These are phyloP conservation scores for Noccaea bulbosa DNA, from an alignment of 345 rosid species.

Conservation along the genomic window DNA sequence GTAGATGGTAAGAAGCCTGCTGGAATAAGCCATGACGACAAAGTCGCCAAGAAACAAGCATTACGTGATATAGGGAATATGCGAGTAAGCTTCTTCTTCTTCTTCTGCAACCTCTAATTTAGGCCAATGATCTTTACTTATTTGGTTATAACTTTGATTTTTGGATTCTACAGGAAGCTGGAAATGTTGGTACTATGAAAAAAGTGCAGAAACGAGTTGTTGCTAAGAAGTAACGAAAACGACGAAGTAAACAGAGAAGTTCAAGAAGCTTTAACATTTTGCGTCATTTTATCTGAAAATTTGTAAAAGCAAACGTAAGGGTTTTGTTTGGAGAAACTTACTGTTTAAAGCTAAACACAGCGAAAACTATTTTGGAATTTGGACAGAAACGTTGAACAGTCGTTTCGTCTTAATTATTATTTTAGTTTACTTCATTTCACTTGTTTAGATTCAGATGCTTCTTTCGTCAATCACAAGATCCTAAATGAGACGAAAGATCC, in stretches of 20 bases:
- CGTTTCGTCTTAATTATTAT: no score
- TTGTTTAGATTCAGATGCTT: no score
- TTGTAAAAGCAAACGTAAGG: constrained; percentile 2
- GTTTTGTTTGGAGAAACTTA: no score
- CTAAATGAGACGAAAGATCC: no score
- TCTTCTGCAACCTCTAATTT: background rate
- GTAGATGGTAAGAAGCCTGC: constrained; percentile 39
- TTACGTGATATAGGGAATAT: constrained; percentile 78
- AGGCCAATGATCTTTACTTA: background rate
- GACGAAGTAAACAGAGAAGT: background rate
- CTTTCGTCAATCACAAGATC: no score
- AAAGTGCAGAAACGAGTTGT: constrained; percentile 34
- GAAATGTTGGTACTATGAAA: constrained; percentile 24
- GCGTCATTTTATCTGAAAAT: background rate
- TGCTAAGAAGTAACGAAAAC: constrained; percentile 24
- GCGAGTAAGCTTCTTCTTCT: constrained; percentile 47
- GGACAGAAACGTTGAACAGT: no score
- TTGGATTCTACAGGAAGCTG: constrained; percentile 35
- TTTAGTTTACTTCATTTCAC: no score
- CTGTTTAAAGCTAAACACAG: no score
- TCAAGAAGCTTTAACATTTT: background rate
- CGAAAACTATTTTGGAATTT: no score
- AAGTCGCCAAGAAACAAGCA: constrained; percentile 51
- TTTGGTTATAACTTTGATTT: background rate
- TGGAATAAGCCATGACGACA: constrained; percentile 44